Base-by-base conservation (phyloP, 495 filamentous ascomycete species). In the Xylaria bambusicola region DNA sequence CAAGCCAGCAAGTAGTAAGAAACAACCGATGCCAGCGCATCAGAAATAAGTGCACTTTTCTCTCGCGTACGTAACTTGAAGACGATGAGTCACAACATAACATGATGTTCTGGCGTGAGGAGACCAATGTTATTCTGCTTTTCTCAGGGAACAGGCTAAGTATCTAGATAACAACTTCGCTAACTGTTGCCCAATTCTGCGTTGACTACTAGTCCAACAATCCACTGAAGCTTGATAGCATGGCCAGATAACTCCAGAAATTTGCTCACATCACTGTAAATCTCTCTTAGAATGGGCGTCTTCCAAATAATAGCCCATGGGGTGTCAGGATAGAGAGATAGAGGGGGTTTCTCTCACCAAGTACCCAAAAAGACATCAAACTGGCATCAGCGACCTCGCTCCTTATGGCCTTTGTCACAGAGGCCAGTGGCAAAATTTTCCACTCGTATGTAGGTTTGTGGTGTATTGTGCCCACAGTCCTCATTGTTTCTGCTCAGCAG, bases 391-490 rank as follows among this genome's bases (percentile, higher is more conserved):
- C 50, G 50, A 10, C 15, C 52, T 15, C 24, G 21, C 40, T 44
- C 38, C 18, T n/a, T 44, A 26, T 54, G 52, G 13, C 45, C 23
- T 1, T 44, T 31, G 15, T 23, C n/a, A 38, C 36, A 54, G 35
- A 57, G n/a, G n/a, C n/a, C n/a, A n/a, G n/a, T n/a, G n/a, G n/a
- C n/a, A n/a, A n/a, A n/a, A n/a, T n/a, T n/a, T 24, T 3, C 54
- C 44, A 36, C 1, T 29, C 12, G 27, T 15, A 48, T 2, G 18
- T 56, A 56, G 10, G 7, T 6, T 10, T 27, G 15, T 26, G 53
- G 53, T n/a, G 12, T 57, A 20, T 26, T 48, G 3, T 36, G 18
- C 27, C 54, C 54, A 48, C 54, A 48, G n/a, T 48, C 20, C 9
- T 10, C 7, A 24, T 26, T 17, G 4, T 7, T 20, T 1, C 21